Evolutionary conservation across 768 basidiomycete species (phyloP).

Genomic region (Lepiota venenata): DNA sequence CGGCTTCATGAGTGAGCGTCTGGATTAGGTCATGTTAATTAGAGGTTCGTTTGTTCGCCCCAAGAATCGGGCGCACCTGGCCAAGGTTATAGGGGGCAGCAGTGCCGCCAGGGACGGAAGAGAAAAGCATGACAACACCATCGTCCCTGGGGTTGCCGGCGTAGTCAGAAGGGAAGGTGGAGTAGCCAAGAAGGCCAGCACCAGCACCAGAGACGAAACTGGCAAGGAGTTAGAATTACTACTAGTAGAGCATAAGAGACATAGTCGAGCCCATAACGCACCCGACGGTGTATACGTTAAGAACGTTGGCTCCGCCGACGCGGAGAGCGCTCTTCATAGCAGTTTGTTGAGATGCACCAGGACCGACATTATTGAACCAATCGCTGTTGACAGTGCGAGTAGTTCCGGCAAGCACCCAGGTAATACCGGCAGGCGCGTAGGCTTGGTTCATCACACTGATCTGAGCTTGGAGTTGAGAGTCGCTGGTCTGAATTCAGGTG

Average conservation of each 20-base stretch:
- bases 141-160: slow-evolving; percentile 39
- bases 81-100: slow-evolving; percentile 40
- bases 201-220: slow-evolving; percentile 36
- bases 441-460: slow-evolving; percentile 40
- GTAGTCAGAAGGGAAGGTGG: slow-evolving; percentile 49
- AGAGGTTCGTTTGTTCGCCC: slow-evolving; percentile 17
- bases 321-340: slow-evolving; percentile 47
- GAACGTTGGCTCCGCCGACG: slow-evolving; percentile 31
- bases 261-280: slow-evolving; percentile 17
- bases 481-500: slow-evolving; percentile 19
- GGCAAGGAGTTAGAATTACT: too few species aligned
- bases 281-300: slow-evolving; percentile 54
- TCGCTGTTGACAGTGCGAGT: slow-evolving; percentile 41
- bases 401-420: slow-evolving; percentile 33
- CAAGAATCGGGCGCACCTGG: slow-evolving; percentile 20
- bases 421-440: slow-evolving; percentile 33
- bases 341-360: slow-evolving; percentile 32
- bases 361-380: slow-evolving; percentile 47
- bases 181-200: slow-evolving; percentile 47
- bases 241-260: background rate
- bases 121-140: slow-evolving; percentile 42
- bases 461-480: slow-evolving; percentile 32
- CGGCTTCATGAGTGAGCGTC: slow-evolving; percentile 54
- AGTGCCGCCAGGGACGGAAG: slow-evolving; percentile 41
- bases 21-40: slow-evolving; percentile 12